Percentiles rank a stretch among this genome's conserved stretches.
Conservation (phyloP, 2,329 filamentous ascomycete genomes). For the Aureobasidium leucospermi region DNA sequence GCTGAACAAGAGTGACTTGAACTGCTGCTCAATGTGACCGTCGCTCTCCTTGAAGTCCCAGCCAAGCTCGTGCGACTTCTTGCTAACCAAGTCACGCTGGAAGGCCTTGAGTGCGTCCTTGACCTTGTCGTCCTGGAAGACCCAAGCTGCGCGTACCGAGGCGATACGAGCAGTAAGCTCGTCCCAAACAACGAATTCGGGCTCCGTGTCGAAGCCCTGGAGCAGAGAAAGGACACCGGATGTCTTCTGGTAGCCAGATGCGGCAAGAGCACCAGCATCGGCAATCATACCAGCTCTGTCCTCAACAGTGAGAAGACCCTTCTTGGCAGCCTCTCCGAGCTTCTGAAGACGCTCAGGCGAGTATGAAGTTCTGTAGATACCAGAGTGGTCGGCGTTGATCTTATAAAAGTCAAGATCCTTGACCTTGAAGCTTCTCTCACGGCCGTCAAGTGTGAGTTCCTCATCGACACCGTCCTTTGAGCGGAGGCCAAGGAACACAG, state of each 20-base stretch:
- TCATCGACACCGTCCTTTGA: constrained; percentile 79
- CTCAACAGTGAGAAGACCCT: constrained; percentile 73
- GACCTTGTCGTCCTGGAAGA: constrained; percentile 70
- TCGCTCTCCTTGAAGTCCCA: constrained; percentile 83
- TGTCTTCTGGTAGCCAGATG: constrained; percentile 88
- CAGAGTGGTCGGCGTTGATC: constrained; percentile 89
- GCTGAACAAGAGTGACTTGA: constrained; percentile 87
- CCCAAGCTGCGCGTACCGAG: constrained; percentile 76
- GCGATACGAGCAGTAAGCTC: constrained; percentile 76
- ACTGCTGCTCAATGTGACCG: constrained; percentile 85
- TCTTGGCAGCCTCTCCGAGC: constrained; percentile 77
- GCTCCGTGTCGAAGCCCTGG: constrained; percentile 72
- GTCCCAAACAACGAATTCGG: constrained; percentile 90
- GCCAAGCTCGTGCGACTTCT: constrained; percentile 77
- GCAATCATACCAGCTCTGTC: constrained; percentile 86
- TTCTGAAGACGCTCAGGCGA: constrained; percentile 74
- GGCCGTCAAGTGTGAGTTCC: constrained; percentile 60
- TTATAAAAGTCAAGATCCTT: constrained; percentile 86
- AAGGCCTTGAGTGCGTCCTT: constrained; percentile 76
- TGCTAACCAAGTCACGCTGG: constrained; percentile 67
- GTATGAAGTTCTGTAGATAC: constrained; percentile 87
- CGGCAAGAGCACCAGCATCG: constrained; percentile 81
- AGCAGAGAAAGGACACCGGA: constrained; percentile 80
- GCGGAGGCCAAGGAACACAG: constrained; percentile 79
- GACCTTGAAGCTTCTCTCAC: constrained; percentile 72